These are phyloP conservation scores for Tilletia walkeri DNA, from an alignment of 1,284 basidiomycete species.

Conservation along the genomic window DNA sequence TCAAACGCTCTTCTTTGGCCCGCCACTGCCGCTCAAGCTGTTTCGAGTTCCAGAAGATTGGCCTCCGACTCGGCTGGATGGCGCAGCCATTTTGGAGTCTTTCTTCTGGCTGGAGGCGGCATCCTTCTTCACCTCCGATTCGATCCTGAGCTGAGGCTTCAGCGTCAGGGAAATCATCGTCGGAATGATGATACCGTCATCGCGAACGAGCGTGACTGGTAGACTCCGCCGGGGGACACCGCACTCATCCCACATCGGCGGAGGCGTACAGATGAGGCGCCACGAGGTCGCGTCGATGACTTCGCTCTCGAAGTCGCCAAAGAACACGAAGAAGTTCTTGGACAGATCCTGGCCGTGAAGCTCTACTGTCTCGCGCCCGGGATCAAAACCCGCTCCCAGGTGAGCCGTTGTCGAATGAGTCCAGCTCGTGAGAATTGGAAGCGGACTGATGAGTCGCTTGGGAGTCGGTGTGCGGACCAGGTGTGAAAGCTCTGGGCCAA, in stretches of 20 bases:
- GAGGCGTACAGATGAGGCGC: constrained; percentile 61
- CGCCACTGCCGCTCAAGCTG: too few relatives aligned
- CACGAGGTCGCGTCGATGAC: constrained; percentile 85
- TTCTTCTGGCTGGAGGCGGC: too few relatives aligned
- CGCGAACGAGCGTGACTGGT: constrained; percentile 78
- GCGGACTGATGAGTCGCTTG: constrained; percentile 57
- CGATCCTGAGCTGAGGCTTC: background rate
- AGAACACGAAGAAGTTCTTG: constrained; percentile 80
- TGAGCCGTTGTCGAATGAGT: constrained; percentile 74
- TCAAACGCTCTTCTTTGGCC: too few relatives aligned
- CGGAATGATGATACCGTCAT: constrained; percentile 87
- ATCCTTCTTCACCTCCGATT: too few relatives aligned
- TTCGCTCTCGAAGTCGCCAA: constrained; percentile 79
- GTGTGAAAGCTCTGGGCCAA: constrained; percentile 33
- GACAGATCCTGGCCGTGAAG: constrained; percentile 86
- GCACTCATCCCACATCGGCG: constrained; percentile 32
- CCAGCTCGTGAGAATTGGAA: constrained; percentile 25
- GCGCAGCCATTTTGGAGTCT: too few relatives aligned
- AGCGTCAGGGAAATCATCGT: constrained; percentile 69
- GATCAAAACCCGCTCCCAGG: constrained; percentile 27
- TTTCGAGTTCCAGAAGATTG: too few relatives aligned
- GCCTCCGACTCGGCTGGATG: background rate
- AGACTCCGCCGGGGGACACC: constrained; percentile 55
- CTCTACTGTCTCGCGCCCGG: constrained; percentile 67
- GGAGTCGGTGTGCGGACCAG: constrained; percentile 50